Conservation (phyloP, 805 yeast species). For the Suhomyces tanzawaensis region DNA sequence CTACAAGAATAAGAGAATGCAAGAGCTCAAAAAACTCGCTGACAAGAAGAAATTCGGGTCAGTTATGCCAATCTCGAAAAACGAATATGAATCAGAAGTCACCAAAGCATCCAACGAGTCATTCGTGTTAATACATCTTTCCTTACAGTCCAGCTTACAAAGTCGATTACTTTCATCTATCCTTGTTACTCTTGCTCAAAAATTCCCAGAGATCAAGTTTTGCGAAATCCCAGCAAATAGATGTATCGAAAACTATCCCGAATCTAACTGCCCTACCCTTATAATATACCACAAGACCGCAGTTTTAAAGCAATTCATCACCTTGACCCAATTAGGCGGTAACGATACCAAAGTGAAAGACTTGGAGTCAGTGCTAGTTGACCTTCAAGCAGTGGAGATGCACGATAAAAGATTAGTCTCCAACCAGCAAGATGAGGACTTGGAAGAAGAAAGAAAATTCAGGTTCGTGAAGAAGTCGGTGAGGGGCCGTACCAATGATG, state of each 20-base stretch:
- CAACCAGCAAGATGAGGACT: conserved; percentile 53
- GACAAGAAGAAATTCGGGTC: conserved; percentile 65
- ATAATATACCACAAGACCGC: conserved; percentile 76
- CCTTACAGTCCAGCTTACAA: conserved; percentile 66
- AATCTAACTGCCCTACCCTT: conserved; percentile 85
- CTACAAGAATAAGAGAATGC: conserved; percentile 74
- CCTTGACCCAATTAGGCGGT: conserved; percentile 82
- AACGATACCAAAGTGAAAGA: conserved; percentile 68
- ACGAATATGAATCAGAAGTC: conserved; percentile 83
- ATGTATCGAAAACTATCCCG: conserved; percentile 92
- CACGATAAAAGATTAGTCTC: conserved; percentile 64
- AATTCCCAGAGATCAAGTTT: conserved; percentile 80
- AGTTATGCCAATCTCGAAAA: conserved; percentile 76
- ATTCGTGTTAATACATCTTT: conserved; percentile 78
- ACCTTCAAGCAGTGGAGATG: conserved; percentile 60
- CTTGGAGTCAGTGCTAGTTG: conserved; percentile 69
- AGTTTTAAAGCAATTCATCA: conserved; percentile 76
- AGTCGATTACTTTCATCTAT: conserved; percentile 66
- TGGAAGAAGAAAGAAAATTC: conserved; percentile 50
- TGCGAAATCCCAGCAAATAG: conserved; percentile 89
- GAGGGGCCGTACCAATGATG: conserved; percentile 36
- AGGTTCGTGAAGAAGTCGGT: conserved; percentile 59
- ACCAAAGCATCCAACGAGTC: conserved; percentile 69
- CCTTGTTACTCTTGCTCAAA: conserved; percentile 56
- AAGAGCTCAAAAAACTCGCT: conserved; percentile 64